Conservation (phyloP, 2,329 filamentous ascomycete genomes). For the Fusarium veterinarium region DNA sequence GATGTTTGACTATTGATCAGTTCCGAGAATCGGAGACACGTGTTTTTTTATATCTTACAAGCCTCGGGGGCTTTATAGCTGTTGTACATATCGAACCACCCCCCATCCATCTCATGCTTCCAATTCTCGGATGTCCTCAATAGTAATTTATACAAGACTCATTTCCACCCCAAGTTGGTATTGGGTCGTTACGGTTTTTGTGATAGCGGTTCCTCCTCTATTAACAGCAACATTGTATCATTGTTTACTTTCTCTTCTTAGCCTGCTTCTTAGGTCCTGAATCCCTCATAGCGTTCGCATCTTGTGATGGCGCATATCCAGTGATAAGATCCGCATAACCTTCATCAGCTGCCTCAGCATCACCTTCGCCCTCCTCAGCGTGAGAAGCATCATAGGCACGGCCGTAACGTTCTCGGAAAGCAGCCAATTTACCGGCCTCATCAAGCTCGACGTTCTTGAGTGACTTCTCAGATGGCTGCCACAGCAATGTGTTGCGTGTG, state of each 20-base stretch:
- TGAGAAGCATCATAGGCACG: constrained; percentile 77
- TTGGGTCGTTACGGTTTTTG: neutral
- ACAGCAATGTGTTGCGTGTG: constrained; percentile 87
- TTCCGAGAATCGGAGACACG: constrained; percentile 43
- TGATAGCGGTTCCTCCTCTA: neutral
- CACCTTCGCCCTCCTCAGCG: constrained; percentile 45
- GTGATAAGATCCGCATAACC: constrained; percentile 60
- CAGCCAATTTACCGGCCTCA: constrained; percentile 88
- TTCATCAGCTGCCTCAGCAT: constrained; percentile 42
- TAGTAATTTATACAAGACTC: constrained; percentile 38
- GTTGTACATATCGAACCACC: constrained; percentile 51
- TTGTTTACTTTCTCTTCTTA: constrained; percentile 60
- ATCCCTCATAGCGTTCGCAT: constrained; percentile 50
- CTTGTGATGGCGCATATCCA: constrained; percentile 57
- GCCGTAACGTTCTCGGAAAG: constrained; percentile 88
- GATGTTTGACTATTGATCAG: constrained; percentile 36
- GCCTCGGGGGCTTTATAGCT: constrained; percentile 46
- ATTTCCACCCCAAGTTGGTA: constrained; percentile 15
- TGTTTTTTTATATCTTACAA: constrained; percentile 52
- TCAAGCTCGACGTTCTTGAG: constrained; percentile 92
- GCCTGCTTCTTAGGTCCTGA: constrained; percentile 56
- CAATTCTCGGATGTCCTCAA: constrained; percentile 20
- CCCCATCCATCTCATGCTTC: constrained; percentile 34
- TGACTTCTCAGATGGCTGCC: constrained; percentile 87
- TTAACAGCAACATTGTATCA: neutral